Conservation (phyloP, 2,329 filamentous ascomycete species). For the Hypoxylon rubiginosum region DNA sequence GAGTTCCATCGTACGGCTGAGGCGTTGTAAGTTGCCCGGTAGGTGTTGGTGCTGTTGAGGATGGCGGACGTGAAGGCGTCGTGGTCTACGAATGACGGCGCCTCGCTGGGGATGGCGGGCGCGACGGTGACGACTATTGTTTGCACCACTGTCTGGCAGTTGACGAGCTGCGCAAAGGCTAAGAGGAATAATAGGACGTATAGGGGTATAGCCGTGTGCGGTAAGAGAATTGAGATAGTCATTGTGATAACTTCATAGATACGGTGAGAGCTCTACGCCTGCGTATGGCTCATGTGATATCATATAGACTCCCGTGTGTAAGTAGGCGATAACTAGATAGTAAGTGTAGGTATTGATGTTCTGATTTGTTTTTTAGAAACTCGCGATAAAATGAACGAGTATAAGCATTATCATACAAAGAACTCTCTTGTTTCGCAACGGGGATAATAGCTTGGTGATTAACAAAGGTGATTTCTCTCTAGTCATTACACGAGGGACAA, state of each 20-base stretch:
- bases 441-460: slow-evolving; percentile 27
- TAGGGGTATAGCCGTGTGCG: slow-evolving; percentile 7
- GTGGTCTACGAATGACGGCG: slow-evolving; percentile 53
- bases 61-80: slow-evolving; percentile 65
- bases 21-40: slow-evolving; percentile 74
- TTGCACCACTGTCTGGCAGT: slow-evolving; percentile 50
- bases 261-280: background rate
- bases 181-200: slow-evolving; percentile 29
- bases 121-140: slow-evolving; percentile 45
- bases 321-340: background rate
- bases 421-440: slow-evolving; percentile 12
- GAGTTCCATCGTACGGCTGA: slow-evolving; percentile 72
- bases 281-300: background rate
- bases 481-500: slow-evolving; percentile 1
- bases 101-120: slow-evolving; percentile 44
- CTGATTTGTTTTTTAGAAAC: background rate
- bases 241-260: background rate
- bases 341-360: background rate
- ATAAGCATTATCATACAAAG: slow-evolving; percentile 15
- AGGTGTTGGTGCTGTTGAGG: slow-evolving; percentile 75
- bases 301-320: background rate
- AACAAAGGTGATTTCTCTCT: slow-evolving; percentile 25
- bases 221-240: background rate
- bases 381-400: background rate
- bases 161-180: slow-evolving; percentile 4